Percentiles rank a stretch among this genome's conserved stretches.
phyloP scores from a whole-genome alignment of 257 asterid genomes.

The Prunella vulgaris region DNA sequence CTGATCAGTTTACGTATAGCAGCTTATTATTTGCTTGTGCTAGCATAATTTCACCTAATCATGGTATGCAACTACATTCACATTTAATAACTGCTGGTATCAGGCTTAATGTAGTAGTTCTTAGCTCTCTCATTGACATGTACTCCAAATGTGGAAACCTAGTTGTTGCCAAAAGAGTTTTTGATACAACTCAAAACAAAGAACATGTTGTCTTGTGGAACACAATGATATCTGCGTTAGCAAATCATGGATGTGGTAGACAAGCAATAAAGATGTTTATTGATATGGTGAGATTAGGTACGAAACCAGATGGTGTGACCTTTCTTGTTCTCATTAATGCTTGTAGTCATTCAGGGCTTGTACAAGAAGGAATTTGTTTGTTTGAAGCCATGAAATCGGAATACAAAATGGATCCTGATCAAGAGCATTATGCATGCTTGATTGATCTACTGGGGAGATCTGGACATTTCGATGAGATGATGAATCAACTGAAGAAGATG shows the following conservation, averaged over 20 bases:
- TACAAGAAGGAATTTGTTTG: slow-evolving; percentile 48
- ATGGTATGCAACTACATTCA: slow-evolving; percentile 68
- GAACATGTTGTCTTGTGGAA: slow-evolving; percentile 57
- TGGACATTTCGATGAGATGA: slow-evolving; percentile 45
- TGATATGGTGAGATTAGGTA: slow-evolving; percentile 48
- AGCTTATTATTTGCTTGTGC: slow-evolving; percentile 67
- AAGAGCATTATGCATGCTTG: slow-evolving; percentile 60
- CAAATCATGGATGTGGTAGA: slow-evolving; percentile 57
- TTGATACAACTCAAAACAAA: slow-evolving; percentile 33
- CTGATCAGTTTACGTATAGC: slow-evolving; percentile 61
- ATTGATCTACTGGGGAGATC: slow-evolving; percentile 56
- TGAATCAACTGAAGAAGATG: slow-evolving; percentile 45
- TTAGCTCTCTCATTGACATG: slow-evolving; percentile 71
- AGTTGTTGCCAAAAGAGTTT: slow-evolving; percentile 42
- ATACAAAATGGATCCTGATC: slow-evolving; percentile 41
- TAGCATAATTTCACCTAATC: slow-evolving; percentile 33
- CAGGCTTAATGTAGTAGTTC: slow-evolving; percentile 47
- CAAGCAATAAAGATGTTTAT: slow-evolving; percentile 39
- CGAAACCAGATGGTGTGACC: slow-evolving; percentile 53
- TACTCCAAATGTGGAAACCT: slow-evolving; percentile 67
- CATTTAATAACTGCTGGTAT: slow-evolving; percentile 39
- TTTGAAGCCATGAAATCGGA: slow-evolving; percentile 42
- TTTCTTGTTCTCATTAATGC: slow-evolving; percentile 61
- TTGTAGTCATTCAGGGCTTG: slow-evolving; percentile 54
- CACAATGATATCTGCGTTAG: slow-evolving; percentile 60